Evolutionary conservation across 768 basidiomycete genomes (phyloP).

Genomic region (Tremella mesenterica): DNA sequence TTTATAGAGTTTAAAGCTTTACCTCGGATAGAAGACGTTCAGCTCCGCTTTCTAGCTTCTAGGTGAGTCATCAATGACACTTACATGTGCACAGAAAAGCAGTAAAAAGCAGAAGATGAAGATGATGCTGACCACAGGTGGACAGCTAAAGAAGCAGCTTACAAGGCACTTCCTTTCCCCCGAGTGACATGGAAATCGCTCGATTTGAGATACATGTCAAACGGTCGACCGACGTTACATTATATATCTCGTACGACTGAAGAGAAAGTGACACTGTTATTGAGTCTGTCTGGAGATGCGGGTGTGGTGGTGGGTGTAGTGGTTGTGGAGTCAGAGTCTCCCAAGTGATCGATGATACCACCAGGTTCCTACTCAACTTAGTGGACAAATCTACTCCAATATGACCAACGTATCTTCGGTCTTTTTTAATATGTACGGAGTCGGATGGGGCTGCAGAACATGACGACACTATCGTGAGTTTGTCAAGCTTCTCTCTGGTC

Average conservation of each 20-base stretch:
- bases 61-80: background rate
- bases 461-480: no score
- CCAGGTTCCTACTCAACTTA: no score
- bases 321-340: no score
- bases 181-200: background rate
- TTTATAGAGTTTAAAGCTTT: conserved; percentile 8
- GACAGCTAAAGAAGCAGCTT: conserved; percentile 38
- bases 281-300: conserved; percentile 28
- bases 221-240: background rate
- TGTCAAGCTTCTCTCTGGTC: no score
- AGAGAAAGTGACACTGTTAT: background rate
- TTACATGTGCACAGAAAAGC: background rate
- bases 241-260: background rate
- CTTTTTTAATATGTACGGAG: no score
- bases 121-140: conserved; percentile 14
- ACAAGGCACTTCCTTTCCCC: conserved; percentile 26
- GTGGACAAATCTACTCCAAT: no score
- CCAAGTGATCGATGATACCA: no score
- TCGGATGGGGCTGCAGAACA: no score
- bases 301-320: conserved; percentile 34
- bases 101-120: background rate
- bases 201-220: background rate
- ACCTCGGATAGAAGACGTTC: background rate
- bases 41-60: conserved; percentile 6
- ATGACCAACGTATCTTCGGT: no score